These are phyloP conservation scores for Isatis tinctoria DNA, from an alignment of 345 rosid genomes.

Conservation along the genomic window DNA sequence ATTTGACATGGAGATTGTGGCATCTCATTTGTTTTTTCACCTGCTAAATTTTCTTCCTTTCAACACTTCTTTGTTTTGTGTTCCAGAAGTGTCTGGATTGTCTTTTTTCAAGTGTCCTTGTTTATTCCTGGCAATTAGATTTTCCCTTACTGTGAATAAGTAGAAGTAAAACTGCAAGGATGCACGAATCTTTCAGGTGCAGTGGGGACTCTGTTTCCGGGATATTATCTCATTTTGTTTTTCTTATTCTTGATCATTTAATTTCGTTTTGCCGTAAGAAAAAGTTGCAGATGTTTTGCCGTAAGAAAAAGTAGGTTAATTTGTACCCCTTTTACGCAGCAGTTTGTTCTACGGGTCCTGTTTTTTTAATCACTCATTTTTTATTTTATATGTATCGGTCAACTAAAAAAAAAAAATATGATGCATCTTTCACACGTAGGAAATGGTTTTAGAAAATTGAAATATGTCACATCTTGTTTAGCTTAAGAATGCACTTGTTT, in stretches of 20 bases:
- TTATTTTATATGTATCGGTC: not conserved
- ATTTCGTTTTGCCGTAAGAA: not conserved
- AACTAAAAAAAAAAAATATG: not conserved
- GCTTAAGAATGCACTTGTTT: not conserved
- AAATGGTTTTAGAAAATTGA: not conserved
- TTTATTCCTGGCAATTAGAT: not conserved
- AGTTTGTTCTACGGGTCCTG: not conserved
- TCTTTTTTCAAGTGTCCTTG: not conserved
- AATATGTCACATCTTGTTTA: constrained; percentile 1
- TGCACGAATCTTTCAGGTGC: constrained; percentile 3
- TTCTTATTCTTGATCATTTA: constrained; percentile 2
- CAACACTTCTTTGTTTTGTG: not conserved
- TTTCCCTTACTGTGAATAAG: not conserved
- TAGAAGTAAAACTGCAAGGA: not conserved
- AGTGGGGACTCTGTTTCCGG: not conserved
- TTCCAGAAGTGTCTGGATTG: not conserved
- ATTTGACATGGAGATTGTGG: not conserved
- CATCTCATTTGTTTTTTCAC: not conserved
- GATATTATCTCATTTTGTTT: not conserved
- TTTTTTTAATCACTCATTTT: not conserved
- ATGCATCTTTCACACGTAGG: constrained; percentile 4
- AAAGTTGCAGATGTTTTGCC: constrained; percentile 9
- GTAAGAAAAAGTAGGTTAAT: not conserved
- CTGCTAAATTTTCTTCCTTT: not conserved
- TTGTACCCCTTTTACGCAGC: not conserved